Conservation (phyloP, 805 yeast genomes). For the Torulaspora gathmanii region DNA sequence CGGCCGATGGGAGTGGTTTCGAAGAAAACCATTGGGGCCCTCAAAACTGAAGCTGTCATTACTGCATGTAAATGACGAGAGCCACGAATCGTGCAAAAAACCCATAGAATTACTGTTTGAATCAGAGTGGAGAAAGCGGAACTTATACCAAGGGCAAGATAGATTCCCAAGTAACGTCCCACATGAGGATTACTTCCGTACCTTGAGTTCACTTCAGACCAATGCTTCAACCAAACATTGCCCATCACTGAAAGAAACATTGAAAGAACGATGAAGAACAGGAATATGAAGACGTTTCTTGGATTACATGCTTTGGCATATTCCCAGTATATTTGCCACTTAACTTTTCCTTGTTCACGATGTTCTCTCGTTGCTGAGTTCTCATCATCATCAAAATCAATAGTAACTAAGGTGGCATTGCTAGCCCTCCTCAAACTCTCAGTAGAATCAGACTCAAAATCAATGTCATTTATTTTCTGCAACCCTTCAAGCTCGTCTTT, state of each 20-base stretch:
- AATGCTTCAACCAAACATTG: constrained; percentile 91
- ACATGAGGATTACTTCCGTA: constrained; percentile 68
- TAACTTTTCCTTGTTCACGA: constrained; percentile 89
- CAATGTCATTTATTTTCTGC: constrained; percentile 27
- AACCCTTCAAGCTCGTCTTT: constrained; percentile 33
- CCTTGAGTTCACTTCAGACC: constrained; percentile 86
- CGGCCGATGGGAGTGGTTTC: constrained; percentile 96
- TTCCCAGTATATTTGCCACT: constrained; percentile 74
- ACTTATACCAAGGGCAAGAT: constrained; percentile 67
- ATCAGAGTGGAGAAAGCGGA: constrained; percentile 56
- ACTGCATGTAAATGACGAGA: constrained; percentile 68
- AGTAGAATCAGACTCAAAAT: constrained; percentile 32
- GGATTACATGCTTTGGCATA: constrained; percentile 88
- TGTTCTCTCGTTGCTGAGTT: constrained; percentile 53
- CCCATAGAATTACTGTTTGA: constrained; percentile 70
- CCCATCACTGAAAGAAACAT: constrained; percentile 61
- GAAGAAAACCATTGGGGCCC: constrained; percentile 93
- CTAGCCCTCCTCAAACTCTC: constrained; percentile 60
- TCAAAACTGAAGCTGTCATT: constrained; percentile 69
- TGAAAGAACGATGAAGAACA: constrained; percentile 51
- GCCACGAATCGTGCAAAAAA: constrained; percentile 76
- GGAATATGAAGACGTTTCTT: constrained; percentile 52
- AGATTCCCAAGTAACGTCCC: constrained; percentile 66
- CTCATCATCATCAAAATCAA: constrained; percentile 38
- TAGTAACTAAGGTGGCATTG: constrained; percentile 36